Base-by-base conservation (phyloP, 106 monocot genomes). In the Dendrobium huoshanense region DNA sequence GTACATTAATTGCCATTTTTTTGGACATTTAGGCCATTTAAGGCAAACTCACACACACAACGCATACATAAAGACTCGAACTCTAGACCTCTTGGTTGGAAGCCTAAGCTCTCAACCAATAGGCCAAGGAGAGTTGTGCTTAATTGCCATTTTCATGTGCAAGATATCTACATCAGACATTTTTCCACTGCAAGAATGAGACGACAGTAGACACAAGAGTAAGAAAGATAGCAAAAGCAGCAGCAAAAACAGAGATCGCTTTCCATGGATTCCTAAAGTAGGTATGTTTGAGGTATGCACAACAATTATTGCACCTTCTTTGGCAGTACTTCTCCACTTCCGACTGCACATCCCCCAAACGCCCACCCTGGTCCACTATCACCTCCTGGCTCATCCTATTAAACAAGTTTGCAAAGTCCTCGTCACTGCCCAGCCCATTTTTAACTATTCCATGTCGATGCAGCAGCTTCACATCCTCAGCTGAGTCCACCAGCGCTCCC, bases 341-440 rank as follows among this genome's bases (percentile, higher is more conserved):
- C 10, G 0, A 0, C 5, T 61, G 10, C 29, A 85, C 77, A 0
- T 40, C 5, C 0, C 13, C 11, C 3, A 85, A 40, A 5, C 16
- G 16, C 22, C 61, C 77, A 0, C 22, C 42, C 5, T 25, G 65
- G 25, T 47, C 77, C 10, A 77, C 44, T 6, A 44, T 82, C 44
- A 77, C 45, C 77, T 80, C 87, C 44, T 48, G 65, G 19, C 65
- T 15, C 29, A 88, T 78, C 4, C 33, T 43, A 77, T 82, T 88
- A 19, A 88, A 88, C 43, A 88, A 22, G 37, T 40, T 7, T 7
- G 88, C 85, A 3, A 80, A 68, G 22, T 77, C 72, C 58, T 77
- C 37, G 49, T 83, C 83, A 20, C 85, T 80, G 7, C 85, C 85
- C 20, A 83, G 58, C 33, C 51, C 76, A 70, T 85, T 88, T 74